Conservation (phyloP, 306 rosid genomes). For the Dryas drummondii region DNA sequence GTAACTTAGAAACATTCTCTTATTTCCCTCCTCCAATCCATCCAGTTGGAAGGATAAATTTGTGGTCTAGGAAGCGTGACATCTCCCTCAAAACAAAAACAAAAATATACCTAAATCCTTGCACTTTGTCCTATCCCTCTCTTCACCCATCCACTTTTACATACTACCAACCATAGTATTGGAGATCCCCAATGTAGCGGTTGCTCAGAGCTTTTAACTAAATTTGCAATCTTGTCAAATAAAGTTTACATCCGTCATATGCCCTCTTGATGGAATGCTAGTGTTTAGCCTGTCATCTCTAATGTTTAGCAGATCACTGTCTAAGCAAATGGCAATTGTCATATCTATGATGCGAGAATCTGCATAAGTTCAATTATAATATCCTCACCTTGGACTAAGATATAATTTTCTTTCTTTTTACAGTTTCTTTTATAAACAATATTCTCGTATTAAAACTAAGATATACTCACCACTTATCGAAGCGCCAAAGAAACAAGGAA, state of each 20-base stretch:
- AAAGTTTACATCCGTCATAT: not conserved
- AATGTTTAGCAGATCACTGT: not conserved
- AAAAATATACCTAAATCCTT: not conserved
- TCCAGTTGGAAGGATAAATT: not conserved
- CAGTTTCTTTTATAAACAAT: not conserved
- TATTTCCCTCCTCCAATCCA: not conserved
- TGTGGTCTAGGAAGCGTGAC: not conserved
- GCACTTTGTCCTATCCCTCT: too few species aligned
- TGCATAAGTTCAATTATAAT: not conserved
- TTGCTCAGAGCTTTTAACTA: not conserved
- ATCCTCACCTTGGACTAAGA: not conserved
- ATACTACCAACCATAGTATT: not conserved
- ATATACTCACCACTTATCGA: constrained; percentile 82
- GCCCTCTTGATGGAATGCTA: not conserved
- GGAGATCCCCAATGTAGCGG: too few species aligned
- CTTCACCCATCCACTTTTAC: not conserved
- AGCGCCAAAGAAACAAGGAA: constrained; percentile 95
- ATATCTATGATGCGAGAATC: constrained; percentile 6
- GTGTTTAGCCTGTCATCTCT: not conserved
- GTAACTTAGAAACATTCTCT: not conserved
- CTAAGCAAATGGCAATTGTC: not conserved
- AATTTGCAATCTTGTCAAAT: too few species aligned
- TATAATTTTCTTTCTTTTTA: not conserved
- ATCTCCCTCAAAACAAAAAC: not conserved
- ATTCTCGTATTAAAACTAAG: not conserved